These are phyloP conservation scores for Yamadazyma siamensis DNA, from an alignment of 1,139 yeast species.

Conservation along the genomic window DNA sequence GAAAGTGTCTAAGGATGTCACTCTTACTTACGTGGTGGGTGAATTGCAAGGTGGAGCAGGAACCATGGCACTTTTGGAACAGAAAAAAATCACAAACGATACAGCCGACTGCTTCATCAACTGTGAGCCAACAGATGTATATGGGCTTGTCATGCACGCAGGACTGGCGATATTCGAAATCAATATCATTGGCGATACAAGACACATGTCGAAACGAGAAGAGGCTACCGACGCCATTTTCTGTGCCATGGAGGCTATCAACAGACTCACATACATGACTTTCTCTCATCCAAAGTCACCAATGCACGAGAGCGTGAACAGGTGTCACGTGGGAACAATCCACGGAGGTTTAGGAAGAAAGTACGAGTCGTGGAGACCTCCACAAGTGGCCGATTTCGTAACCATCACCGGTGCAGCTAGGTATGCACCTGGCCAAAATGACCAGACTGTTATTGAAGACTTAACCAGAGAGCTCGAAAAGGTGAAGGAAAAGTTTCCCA, in stretches of 20 bases:
- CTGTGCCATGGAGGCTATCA: conserved; percentile 14
- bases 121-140: conserved; percentile 15
- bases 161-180: conserved; percentile 15
- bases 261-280: conserved; percentile 13
- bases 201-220: conserved; percentile 15
- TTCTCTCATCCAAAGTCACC: conserved; percentile 11
- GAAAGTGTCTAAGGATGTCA: conserved; percentile 13
- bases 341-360: conserved; percentile 14
- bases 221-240: conserved; percentile 15
- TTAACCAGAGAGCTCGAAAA: conserved; percentile 16
- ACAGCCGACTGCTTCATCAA: conserved; percentile 14
- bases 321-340: conserved; percentile 15
- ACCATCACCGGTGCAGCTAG: conserved; percentile 24
- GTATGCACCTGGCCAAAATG: conserved; percentile 22
- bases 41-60: conserved; percentile 18
- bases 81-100: conserved; percentile 10
- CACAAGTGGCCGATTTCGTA: conserved; percentile 23
- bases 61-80: conserved; percentile 13
- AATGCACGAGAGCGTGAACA: conserved; percentile 11
- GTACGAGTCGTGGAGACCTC: conserved; percentile 19
- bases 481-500: conserved; percentile 18
- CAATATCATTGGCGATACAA: conserved; percentile 14
- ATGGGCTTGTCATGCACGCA: conserved; percentile 13
- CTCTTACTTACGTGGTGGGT: conserved; percentile 14
- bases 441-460: conserved; percentile 17